phyloP scores from a whole-genome alignment of 2,329 filamentous ascomycete genomes.

The Aspergillus sp. region DNA sequence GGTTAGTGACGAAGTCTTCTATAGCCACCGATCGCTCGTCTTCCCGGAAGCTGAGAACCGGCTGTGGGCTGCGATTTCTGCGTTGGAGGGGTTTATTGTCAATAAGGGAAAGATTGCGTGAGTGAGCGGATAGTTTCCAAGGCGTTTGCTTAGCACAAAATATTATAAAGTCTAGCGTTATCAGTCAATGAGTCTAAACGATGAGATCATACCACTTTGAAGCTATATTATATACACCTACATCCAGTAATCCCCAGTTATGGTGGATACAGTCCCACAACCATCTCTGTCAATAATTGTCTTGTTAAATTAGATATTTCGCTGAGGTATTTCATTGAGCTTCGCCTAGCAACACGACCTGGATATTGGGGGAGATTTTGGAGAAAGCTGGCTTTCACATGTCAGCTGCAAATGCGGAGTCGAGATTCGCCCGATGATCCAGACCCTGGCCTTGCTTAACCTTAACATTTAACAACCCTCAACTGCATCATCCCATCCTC shows the following conservation, averaged over 20 bases:
- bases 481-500: not conserved
- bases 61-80: conserved; percentile 85
- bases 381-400: conserved; percentile 8
- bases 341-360: not conserved
- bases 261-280: too few relatives aligned
- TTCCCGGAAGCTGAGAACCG: conserved; percentile 95
- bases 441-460: not conserved
- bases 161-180: not conserved
- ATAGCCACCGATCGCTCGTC: conserved; percentile 78
- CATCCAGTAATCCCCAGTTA: too few relatives aligned
- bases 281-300: not conserved
- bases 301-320: not conserved
- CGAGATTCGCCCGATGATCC: conserved; percentile 8
- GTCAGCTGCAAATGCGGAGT: conserved; percentile 6
- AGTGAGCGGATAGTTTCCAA: not conserved
- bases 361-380: not conserved
- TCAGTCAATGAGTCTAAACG: not conserved
- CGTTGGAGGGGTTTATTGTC: conserved; percentile 86
- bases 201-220: not conserved
- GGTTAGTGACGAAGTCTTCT: conserved; percentile 93
- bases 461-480: not conserved
- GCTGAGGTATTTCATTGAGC: not conserved
- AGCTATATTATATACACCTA: not conserved
- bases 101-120: conserved; percentile 76
- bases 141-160: not conserved